These are phyloP conservation scores for Atkinsonella hypoxylon DNA, from an alignment of 2,329 filamentous ascomycete species.

Conservation along the genomic window DNA sequence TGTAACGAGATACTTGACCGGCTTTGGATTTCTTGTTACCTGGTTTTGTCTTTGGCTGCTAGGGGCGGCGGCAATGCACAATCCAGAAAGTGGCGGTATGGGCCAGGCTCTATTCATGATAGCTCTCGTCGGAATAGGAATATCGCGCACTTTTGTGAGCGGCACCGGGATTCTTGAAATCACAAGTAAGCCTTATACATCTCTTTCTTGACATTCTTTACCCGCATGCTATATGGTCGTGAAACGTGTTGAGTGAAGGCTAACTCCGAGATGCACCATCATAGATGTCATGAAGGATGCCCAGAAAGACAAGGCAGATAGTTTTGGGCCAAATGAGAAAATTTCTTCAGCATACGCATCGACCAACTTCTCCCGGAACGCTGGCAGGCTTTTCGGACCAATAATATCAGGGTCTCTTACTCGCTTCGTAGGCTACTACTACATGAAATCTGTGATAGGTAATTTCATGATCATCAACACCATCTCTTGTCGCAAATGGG, in stretches of 20 bases:
- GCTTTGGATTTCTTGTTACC: background rate
- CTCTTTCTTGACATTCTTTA: background rate
- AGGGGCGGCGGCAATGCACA: background rate
- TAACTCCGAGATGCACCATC: background rate
- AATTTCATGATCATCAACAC: background rate
- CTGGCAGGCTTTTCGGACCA: background rate
- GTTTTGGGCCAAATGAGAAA: background rate
- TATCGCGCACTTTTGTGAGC: background rate
- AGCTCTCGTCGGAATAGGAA: background rate
- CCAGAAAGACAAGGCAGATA: background rate
- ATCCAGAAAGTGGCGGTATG: background rate
- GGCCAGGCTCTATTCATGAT: background rate
- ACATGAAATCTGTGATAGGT: background rate
- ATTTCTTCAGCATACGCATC: background rate
- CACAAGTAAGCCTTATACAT: background rate
- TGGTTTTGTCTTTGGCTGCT: background rate
- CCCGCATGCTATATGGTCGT: background rate
- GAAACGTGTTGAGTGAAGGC: background rate
- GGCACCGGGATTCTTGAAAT: constrained; percentile 1
- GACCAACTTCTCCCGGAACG: background rate
- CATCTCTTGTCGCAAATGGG: too few relatives aligned
- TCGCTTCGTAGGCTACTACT: background rate
- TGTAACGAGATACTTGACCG: background rate
- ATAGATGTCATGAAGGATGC: background rate
- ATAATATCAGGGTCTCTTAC: background rate